Percentiles rank a stretch among this genome's conserved stretches.
phyloP scores from a whole-genome alignment of 2,329 filamentous ascomycete species.

The Ascomycota sp. region DNA sequence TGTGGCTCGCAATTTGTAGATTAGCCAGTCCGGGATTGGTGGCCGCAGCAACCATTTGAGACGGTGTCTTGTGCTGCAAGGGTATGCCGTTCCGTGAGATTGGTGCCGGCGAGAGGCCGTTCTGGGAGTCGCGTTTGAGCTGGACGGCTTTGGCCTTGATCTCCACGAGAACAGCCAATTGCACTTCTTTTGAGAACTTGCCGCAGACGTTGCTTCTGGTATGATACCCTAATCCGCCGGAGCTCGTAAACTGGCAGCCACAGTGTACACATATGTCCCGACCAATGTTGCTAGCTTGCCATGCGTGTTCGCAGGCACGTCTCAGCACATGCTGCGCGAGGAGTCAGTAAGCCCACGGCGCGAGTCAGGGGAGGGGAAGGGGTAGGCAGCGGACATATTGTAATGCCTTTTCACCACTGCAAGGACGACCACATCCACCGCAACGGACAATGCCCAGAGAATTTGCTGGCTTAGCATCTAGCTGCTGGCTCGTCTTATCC shows the following conservation, averaged over 20 bases:
- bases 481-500: not conserved
- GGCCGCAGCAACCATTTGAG: not conserved
- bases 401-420: constrained; percentile 11
- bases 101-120: no score
- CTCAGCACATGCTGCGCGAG: constrained; percentile 9
- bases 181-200: constrained; percentile 9
- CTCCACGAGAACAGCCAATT: not conserved
- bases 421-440: constrained; percentile 13
- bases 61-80: constrained; percentile 1
- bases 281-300: constrained; percentile 4
- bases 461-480: not conserved
- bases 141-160: not conserved
- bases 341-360: constrained; percentile 2
- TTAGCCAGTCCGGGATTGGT: constrained; percentile 1
- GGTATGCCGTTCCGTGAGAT: no score
- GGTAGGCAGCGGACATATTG: constrained; percentile 11
- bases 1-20: not conserved
- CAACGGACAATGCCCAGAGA: constrained; percentile 8
- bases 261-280: constrained; percentile 23
- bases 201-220: constrained; percentile 24
- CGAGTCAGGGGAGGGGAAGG: not conserved
- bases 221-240: constrained; percentile 24
- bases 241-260: constrained; percentile 20
- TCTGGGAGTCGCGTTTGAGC: no score
- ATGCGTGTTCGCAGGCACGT: constrained; percentile 6